A percentile compares a stretch with the other conserved stretches of the same genome.
Evolutionary conservation across 176 grass and related monocot species (phyloP).

Genomic region (Olyra latifolia): DNA sequence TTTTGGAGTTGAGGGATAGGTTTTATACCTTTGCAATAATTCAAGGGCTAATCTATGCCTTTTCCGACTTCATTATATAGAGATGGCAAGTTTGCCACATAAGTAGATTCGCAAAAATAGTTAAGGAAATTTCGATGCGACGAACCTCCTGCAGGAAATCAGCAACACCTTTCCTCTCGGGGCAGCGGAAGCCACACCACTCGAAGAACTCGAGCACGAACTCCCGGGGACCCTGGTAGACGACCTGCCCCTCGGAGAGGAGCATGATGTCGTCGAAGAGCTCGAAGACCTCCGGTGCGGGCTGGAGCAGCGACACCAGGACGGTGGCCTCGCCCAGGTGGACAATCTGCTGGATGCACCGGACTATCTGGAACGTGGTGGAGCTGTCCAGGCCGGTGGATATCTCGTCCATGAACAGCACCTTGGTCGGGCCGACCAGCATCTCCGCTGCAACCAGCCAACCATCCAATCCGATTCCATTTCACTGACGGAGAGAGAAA

Average conservation of each 20-base stretch:
- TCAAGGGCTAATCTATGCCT: too few species aligned
- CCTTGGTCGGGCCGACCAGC: constrained; percentile 98
- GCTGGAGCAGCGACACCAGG: constrained; percentile 91
- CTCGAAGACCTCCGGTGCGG: constrained; percentile 78
- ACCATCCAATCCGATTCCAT: too few species aligned
- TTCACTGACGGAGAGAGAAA: background rate
- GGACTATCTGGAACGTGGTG: constrained; percentile 86
- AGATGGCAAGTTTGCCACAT: background rate
- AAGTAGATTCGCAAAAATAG: background rate
- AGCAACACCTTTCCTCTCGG: constrained; percentile 81
- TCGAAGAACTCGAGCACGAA: constrained; percentile 88
- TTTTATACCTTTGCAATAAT: too few species aligned
- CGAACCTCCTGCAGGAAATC: constrained; percentile 93
- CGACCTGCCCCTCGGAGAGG: constrained; percentile 92
- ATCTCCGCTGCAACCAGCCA: constrained; percentile 67
- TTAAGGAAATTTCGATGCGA: background rate
- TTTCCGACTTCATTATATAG: constrained; percentile 11
- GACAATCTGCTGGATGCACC: constrained; percentile 92
- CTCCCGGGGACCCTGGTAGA: constrained; percentile 88
- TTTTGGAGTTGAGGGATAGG: too few species aligned
- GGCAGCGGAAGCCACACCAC: constrained; percentile 81
- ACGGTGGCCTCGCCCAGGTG: constrained; percentile 89
- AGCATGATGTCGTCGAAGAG: constrained; percentile 93
- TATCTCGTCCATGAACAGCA: constrained; percentile 99
- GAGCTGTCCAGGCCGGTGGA: constrained; percentile 97